Percentiles rank a stretch among this genome's conserved stretches.
Conservation (phyloP, 805 yeast genomes). For the Zygosaccharomyces pseudorouxii region DNA sequence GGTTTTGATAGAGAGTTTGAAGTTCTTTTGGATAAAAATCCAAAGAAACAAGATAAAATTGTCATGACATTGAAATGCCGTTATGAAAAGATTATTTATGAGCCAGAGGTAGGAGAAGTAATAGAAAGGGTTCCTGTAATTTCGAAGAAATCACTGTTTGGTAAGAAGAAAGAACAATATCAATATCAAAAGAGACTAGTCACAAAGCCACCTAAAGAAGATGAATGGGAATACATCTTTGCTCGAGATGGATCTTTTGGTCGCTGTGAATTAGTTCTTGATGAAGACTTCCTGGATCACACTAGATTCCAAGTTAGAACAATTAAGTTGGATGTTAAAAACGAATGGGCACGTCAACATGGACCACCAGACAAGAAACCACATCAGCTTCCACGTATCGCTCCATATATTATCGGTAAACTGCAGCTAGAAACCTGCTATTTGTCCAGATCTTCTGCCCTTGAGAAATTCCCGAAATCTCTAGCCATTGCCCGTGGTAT, state of each 20-base stretch:
- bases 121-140: slow-evolving; percentile 50
- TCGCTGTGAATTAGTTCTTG: slow-evolving; percentile 54
- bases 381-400: slow-evolving; percentile 28
- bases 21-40: slow-evolving; percentile 33
- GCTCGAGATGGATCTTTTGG: slow-evolving; percentile 92
- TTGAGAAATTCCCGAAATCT: slow-evolving; percentile 67
- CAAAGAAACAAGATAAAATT: slow-evolving; percentile 48
- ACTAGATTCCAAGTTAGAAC: slow-evolving; percentile 13
- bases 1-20: slow-evolving; percentile 73
- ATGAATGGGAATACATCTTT: slow-evolving; percentile 57
- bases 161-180: slow-evolving; percentile 33
- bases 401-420: slow-evolving; percentile 61
- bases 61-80: slow-evolving; percentile 68
- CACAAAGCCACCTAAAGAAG: slow-evolving; percentile 45
- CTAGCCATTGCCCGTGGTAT: slow-evolving; percentile 50
- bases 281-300: slow-evolving; percentile 16
- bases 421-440: slow-evolving; percentile 64
- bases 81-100: slow-evolving; percentile 40
- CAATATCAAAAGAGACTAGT: slow-evolving; percentile 43
- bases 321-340: slow-evolving; percentile 34
- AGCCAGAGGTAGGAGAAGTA: slow-evolving; percentile 54
- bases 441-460: slow-evolving; percentile 55
- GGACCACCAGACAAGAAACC: slow-evolving; percentile 7
- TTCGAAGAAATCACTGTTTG: slow-evolving; percentile 24
- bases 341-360: slow-evolving; percentile 63